phyloP scores from a whole-genome alignment of 495 filamentous ascomycete species.

The Aspergillus mulundensis region DNA sequence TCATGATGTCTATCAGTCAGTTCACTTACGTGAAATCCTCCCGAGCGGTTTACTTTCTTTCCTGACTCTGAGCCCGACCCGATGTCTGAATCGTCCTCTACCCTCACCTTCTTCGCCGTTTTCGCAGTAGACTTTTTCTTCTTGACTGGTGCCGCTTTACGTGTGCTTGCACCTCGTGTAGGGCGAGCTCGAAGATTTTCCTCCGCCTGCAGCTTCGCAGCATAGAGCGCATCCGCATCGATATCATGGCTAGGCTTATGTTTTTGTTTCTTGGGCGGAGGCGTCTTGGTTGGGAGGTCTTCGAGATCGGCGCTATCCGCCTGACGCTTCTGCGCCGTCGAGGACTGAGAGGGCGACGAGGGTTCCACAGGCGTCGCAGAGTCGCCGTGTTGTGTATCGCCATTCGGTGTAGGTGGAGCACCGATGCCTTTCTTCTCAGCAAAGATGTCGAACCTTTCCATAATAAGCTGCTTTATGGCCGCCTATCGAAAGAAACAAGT shows the following conservation, averaged over 20 bases:
- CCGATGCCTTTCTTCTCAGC: conserved; percentile 43
- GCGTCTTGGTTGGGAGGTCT: conserved; percentile 34
- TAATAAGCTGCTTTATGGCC: conserved; percentile 77
- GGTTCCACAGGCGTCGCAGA: conserved; percentile 38
- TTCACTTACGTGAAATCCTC: conserved; percentile 63
- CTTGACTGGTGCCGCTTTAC: conserved; percentile 53
- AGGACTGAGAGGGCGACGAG: conserved; percentile 46
- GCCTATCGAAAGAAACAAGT: conserved; percentile 46
- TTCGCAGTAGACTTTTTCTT: conserved; percentile 67
- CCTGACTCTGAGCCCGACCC: conserved; percentile 59
- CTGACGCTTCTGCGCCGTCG: conserved; percentile 54
- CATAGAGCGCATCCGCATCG: conserved; percentile 80
- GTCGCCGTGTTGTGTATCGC: conserved; percentile 26
- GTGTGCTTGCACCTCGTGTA: conserved; percentile 60
- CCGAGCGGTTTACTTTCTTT: conserved; percentile 60
- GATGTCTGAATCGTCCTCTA: conserved; percentile 75
- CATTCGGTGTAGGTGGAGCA: conserved; percentile 40
- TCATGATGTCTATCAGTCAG: not conserved
- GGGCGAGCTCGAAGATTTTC: conserved; percentile 73
- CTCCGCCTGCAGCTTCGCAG: conserved; percentile 85
- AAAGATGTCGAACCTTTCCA: conserved; percentile 83
- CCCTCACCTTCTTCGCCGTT: conserved; percentile 69
- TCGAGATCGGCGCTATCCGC: conserved; percentile 49
- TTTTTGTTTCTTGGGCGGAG: conserved; percentile 53
- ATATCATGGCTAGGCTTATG: conserved; percentile 49